Evolutionary conservation across 75 land plant species (phyloP).

Genomic region (Selaginella tamariscina): DNA sequence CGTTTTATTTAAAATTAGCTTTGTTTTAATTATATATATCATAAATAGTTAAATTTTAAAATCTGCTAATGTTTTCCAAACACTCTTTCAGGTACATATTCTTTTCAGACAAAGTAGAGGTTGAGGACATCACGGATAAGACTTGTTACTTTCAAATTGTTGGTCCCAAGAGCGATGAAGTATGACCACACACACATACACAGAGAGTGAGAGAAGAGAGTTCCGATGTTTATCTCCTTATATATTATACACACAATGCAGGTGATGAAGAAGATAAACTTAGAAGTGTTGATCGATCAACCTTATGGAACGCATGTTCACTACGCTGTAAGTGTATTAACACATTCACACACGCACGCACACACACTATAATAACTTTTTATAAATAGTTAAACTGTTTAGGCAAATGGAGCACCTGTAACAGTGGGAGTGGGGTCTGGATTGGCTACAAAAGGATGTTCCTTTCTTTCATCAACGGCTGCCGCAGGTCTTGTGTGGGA

Average conservation of each 20-base stretch:
- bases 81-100: slow-evolving; percentile 48
- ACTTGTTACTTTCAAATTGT: slow-evolving; percentile 50
- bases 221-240: background rate
- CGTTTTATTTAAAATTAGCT: slow-evolving; percentile 15
- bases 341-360: background rate
- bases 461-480: slow-evolving; percentile 58
- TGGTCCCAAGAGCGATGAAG: slow-evolving; percentile 56
- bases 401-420: slow-evolving; percentile 72
- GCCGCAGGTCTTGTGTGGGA: slow-evolving; percentile 61
- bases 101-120: slow-evolving; percentile 64
- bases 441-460: slow-evolving; percentile 53
- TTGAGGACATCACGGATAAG: slow-evolving; percentile 54
- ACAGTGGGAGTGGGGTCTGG: slow-evolving; percentile 72
- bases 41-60: no score
- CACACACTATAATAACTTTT: background rate
- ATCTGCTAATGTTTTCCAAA: background rate
- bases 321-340: slow-evolving; percentile 37
- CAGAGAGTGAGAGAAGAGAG: no score
- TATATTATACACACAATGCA: slow-evolving; percentile 5
- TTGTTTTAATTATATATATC: background rate
- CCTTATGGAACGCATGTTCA: slow-evolving; percentile 63
- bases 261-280: slow-evolving; percentile 48
- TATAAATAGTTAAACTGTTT: background rate
- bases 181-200: no score
- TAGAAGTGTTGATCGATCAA: slow-evolving; percentile 45